Conservation (phyloP, 2,329 filamentous ascomycete species). For the Blastomyces emzantsi region DNA sequence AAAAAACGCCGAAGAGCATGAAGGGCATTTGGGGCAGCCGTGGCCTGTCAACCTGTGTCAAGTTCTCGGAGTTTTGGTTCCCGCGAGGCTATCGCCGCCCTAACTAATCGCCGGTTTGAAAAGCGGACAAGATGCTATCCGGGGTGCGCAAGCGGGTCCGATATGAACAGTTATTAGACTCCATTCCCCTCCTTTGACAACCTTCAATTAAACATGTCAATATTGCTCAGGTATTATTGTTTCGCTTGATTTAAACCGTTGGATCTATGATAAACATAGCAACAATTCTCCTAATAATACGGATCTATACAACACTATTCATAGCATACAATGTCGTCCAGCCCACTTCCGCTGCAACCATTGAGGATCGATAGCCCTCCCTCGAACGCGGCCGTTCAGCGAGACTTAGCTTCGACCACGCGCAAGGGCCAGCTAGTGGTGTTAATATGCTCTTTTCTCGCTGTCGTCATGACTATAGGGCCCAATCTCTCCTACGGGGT, state of each 20-base stretch:
- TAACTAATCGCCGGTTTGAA: not conserved
- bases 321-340: not conserved
- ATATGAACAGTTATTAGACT: no score
- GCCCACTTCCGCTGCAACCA: not conserved
- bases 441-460: slow-evolving; percentile 37
- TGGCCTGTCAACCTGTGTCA: not conserved
- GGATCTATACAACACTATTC: not conserved
- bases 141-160: no score
- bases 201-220: not conserved
- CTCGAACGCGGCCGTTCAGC: slow-evolving; percentile 12
- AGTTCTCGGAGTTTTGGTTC: not conserved
- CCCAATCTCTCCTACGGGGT: slow-evolving; percentile 45
- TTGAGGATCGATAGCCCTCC: slow-evolving; percentile 3
- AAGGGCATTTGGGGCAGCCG: not conserved
- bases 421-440: slow-evolving; percentile 37
- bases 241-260: not conserved
- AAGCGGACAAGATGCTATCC: not conserved
- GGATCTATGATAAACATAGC: not conserved
- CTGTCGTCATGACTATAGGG: slow-evolving; percentile 41
- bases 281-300: no score
- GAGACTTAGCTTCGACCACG: slow-evolving; percentile 29
- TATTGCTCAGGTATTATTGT: not conserved
- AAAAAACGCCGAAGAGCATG: not conserved
- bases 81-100: not conserved
- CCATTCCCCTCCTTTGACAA: not conserved